phyloP scores from a whole-genome alignment of 495 filamentous ascomycete genomes.

The Trichoderma erinaceum region DNA sequence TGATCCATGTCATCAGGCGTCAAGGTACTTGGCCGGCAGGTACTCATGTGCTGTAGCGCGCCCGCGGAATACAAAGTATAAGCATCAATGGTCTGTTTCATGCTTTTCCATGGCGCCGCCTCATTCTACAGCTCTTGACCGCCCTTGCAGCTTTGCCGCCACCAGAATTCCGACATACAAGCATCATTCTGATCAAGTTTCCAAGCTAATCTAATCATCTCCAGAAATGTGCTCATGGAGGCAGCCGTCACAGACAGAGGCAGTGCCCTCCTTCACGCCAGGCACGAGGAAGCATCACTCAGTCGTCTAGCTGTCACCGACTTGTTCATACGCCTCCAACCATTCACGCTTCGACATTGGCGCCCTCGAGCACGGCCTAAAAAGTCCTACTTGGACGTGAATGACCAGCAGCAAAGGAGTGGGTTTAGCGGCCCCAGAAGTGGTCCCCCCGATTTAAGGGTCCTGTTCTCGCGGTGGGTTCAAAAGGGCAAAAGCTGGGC shows the following conservation, averaged over 20 bases:
- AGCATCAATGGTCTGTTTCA: not conserved
- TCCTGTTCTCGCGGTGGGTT: not conserved
- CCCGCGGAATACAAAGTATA: not conserved
- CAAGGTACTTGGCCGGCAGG: not conserved
- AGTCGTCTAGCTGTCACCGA: not conserved
- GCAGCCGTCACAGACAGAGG: not conserved
- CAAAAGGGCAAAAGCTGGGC: not conserved
- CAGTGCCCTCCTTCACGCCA: not conserved
- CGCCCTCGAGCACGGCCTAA: not conserved
- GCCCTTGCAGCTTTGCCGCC: not conserved
- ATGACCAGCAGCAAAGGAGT: slow-evolving; percentile 9
- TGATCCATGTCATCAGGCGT: no score
- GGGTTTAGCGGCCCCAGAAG: not conserved
- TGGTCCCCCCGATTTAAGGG: slow-evolving; percentile 2
- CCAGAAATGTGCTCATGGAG: not conserved
- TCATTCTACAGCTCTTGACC: not conserved
- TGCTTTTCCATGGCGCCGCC: slow-evolving; percentile 8
- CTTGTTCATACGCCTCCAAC: not conserved
- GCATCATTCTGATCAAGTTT: no score
- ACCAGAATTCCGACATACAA: not conserved
- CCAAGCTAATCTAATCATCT: not conserved
- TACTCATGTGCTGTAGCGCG: not conserved
- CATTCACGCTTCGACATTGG: not conserved
- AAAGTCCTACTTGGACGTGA: not conserved
- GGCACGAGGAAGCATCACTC: slow-evolving; percentile 9